These are phyloP conservation scores for Brasenia schreberi DNA, from an alignment of 164 flowering plant genomes.

Conservation along the genomic window DNA sequence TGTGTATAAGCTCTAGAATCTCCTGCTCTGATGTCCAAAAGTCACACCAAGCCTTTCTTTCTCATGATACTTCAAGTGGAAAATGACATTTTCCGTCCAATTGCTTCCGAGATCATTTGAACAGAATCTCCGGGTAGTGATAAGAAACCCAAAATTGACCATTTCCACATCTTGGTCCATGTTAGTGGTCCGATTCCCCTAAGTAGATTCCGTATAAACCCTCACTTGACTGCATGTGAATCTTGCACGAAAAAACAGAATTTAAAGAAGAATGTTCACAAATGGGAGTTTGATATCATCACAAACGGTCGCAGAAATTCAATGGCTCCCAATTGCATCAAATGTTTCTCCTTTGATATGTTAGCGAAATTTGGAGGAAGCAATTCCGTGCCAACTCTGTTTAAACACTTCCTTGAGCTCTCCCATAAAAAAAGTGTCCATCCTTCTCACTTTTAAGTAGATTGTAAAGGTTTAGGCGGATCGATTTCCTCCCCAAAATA, in stretches of 20 bases:
- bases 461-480: too few relatives aligned
- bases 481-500: not conserved
- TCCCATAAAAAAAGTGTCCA: conserved; percentile 77
- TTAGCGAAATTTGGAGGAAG: conserved; percentile 73
- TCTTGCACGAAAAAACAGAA: conserved; percentile 60
- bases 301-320: conserved; percentile 81
- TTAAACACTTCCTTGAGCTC: conserved; percentile 30
- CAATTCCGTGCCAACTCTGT: conserved; percentile 63
- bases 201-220: conserved; percentile 49
- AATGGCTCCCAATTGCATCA: conserved; percentile 81
- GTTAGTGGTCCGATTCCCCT: conserved; percentile 33
- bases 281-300: conserved; percentile 89
- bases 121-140: conserved; percentile 68
- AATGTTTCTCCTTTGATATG: conserved; percentile 90
- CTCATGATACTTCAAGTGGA: conserved; percentile 20
- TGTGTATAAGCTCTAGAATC: too few relatives aligned
- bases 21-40: too few relatives aligned
- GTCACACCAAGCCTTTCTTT: conserved; percentile 21
- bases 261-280: conserved; percentile 64
- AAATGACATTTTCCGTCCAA: conserved; percentile 31
- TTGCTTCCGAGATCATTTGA: conserved; percentile 80
- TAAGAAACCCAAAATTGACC: conserved; percentile 49
- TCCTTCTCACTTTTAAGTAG: conserved; percentile 56
- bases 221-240: conserved; percentile 51
- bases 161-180: conserved; percentile 79